Evolutionary conservation across 208 protist species (phyloP).

Genomic region (Strigomonas oncopelti): DNA sequence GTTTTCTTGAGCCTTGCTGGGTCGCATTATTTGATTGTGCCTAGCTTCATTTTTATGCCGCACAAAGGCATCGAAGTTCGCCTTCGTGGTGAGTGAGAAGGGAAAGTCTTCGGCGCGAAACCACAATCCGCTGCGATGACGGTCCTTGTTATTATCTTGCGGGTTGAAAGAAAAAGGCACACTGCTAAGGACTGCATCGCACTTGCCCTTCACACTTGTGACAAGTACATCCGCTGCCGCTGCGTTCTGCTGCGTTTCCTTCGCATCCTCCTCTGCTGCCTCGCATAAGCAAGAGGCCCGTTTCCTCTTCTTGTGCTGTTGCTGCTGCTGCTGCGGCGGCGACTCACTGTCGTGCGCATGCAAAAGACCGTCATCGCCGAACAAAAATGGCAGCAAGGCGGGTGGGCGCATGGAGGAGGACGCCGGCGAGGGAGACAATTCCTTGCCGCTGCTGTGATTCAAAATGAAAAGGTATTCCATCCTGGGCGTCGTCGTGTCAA

Average conservation of each 20-base stretch:
- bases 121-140: not conserved
- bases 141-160: too few relatives aligned
- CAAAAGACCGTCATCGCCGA: too few relatives aligned
- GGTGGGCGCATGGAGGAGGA: too few relatives aligned
- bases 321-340: not conserved
- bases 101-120: not conserved
- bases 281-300: too few relatives aligned
- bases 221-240: too few relatives aligned
- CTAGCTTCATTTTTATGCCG: not conserved
- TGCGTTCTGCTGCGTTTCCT: too few relatives aligned
- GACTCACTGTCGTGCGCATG: too few relatives aligned
- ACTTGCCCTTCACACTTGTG: not conserved
- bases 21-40: too few relatives aligned
- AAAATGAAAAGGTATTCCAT: constrained; percentile 42
- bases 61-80: not conserved
- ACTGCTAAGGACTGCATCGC: not conserved
- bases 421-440: too few relatives aligned
- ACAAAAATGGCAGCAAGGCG: too few relatives aligned
- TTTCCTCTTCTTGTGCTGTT: not conserved
- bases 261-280: too few relatives aligned
- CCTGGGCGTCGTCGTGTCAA: constrained; percentile 33
- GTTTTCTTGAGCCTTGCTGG: too few relatives aligned
- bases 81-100: not conserved
- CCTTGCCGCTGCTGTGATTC: constrained; percentile 25
- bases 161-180: not conserved